phyloP scores from a whole-genome alignment of 257 asterid genomes.

The Nicotiana benthamiana region DNA sequence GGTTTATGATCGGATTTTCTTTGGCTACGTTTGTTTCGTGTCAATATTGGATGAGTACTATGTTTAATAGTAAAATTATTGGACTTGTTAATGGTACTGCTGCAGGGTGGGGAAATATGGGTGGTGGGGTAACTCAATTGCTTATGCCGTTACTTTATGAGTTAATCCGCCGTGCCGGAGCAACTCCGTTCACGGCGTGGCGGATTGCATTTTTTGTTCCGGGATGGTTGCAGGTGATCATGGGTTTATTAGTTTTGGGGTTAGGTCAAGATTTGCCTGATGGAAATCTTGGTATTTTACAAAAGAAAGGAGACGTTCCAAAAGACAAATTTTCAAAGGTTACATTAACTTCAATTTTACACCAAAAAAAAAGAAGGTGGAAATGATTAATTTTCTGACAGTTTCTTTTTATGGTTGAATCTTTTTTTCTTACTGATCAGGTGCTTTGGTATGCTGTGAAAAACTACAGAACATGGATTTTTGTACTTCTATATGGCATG shows the following conservation, averaged over 20 bases:
- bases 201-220: slow-evolving; percentile 49
- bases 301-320: slow-evolving; percentile 34
- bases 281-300: slow-evolving; percentile 35
- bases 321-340: slow-evolving; percentile 39
- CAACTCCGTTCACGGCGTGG: slow-evolving; percentile 53
- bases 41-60: slow-evolving; percentile 56
- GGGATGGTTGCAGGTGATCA: slow-evolving; percentile 40
- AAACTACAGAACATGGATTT: slow-evolving; percentile 57
- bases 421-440: slow-evolving; percentile 3
- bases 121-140: slow-evolving; percentile 56
- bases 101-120: slow-evolving; percentile 66
- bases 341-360: too few species aligned
- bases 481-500: slow-evolving; percentile 48
- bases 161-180: slow-evolving; percentile 27
- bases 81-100: slow-evolving; percentile 56
- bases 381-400: background rate
- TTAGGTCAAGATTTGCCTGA: slow-evolving; percentile 60
- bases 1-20: slow-evolving; percentile 60
- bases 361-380: too few species aligned
- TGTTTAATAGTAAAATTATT: slow-evolving; percentile 42
- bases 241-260: slow-evolving; percentile 39
- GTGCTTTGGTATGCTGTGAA: slow-evolving; percentile 38
- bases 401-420: background rate
- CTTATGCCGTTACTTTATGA: slow-evolving; percentile 50
- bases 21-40: slow-evolving; percentile 58